These are phyloP conservation scores for Hortaea werneckii DNA, from an alignment of 2,329 filamentous ascomycete species.

Conservation along the genomic window DNA sequence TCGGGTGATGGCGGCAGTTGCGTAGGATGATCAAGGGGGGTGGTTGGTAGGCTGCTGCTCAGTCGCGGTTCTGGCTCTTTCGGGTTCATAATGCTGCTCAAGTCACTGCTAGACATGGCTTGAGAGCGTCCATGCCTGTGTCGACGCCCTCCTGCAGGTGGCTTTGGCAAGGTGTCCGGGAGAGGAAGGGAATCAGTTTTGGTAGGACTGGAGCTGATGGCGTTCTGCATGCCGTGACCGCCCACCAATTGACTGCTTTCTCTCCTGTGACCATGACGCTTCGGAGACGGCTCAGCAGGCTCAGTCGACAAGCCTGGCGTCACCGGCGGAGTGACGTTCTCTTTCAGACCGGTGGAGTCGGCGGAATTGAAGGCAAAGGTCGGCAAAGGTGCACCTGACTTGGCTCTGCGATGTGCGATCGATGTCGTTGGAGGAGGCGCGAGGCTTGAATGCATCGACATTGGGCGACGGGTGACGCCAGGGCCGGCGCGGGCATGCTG, in stretches of 20 bases:
- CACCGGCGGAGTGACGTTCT: slow-evolving; percentile 25
- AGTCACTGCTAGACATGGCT: slow-evolving; percentile 71
- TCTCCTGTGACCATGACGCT: slow-evolving; percentile 57
- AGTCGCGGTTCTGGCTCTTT: slow-evolving; percentile 16
- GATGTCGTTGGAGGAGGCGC: slow-evolving; percentile 30
- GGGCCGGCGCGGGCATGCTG: slow-evolving; percentile 9
- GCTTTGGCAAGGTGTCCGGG: slow-evolving; percentile 36
- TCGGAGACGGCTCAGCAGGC: slow-evolving; percentile 33
- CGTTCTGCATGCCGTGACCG: slow-evolving; percentile 45
- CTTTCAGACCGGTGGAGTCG: slow-evolving; percentile 25
- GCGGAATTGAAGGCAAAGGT: slow-evolving; percentile 41
- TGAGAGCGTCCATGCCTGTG: slow-evolving; percentile 73
- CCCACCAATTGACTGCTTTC: slow-evolving; percentile 82
- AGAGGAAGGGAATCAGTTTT: slow-evolving; percentile 51
- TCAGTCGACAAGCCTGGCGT: slow-evolving; percentile 28
- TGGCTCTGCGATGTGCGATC: slow-evolving; percentile 25
- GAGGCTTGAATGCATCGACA: slow-evolving; percentile 25
- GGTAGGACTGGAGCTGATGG: slow-evolving; percentile 60
- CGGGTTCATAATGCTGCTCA: slow-evolving; percentile 56
- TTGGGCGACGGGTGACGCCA: slow-evolving; percentile 16
- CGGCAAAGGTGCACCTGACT: slow-evolving; percentile 35
- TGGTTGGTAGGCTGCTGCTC: slow-evolving; percentile 26
- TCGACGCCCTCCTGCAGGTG: slow-evolving; percentile 49
- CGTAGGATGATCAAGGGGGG: slow-evolving; percentile 18
- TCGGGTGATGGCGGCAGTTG: neutral